phyloP scores from a whole-genome alignment of 371 early-diverging fungal species.

The Phascolomyces articulosus region DNA sequence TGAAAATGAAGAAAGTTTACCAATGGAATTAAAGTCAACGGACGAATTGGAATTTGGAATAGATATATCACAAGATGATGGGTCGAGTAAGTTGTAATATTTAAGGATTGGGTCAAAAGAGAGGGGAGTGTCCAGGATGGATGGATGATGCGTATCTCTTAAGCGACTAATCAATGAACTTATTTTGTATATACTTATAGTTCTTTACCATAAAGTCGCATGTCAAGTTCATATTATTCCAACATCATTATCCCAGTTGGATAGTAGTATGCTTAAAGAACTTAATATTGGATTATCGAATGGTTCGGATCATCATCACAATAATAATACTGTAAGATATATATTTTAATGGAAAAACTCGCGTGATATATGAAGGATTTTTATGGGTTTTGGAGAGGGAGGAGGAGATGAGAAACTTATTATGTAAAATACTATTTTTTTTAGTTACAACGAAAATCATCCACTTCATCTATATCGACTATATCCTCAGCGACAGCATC shows the following conservation, averaged over 20 bases:
- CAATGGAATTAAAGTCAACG: constrained; percentile 61
- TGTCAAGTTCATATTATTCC: constrained; percentile 57
- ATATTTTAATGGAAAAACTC: too few species aligned
- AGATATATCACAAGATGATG: constrained; percentile 77
- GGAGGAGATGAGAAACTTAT: background rate
- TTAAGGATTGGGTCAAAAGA: background rate
- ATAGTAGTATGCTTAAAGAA: constrained; percentile 31
- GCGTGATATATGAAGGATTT: background rate
- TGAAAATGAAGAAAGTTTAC: constrained; percentile 69
- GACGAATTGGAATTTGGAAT: constrained; percentile 88
- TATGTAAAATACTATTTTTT: background rate
- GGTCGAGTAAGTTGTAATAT: constrained; percentile 27
- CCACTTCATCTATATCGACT: constrained; percentile 19
- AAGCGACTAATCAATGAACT: background rate
- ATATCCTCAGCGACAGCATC: constrained; percentile 14
- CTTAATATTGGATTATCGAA: constrained; percentile 14
- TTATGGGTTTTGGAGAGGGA: too few species aligned
- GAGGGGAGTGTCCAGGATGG: background rate
- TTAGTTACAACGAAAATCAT: constrained; percentile 16
- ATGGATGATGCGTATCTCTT: too few species aligned
- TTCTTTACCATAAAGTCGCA: constrained; percentile 73
- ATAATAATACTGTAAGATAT: constrained; percentile 6
- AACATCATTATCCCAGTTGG: constrained; percentile 42
- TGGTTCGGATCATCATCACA: constrained; percentile 3
- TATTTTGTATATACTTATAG: constrained; percentile 25